phyloP scores from a whole-genome alignment of 345 rosid genomes.

The Dimocarpus longan region DNA sequence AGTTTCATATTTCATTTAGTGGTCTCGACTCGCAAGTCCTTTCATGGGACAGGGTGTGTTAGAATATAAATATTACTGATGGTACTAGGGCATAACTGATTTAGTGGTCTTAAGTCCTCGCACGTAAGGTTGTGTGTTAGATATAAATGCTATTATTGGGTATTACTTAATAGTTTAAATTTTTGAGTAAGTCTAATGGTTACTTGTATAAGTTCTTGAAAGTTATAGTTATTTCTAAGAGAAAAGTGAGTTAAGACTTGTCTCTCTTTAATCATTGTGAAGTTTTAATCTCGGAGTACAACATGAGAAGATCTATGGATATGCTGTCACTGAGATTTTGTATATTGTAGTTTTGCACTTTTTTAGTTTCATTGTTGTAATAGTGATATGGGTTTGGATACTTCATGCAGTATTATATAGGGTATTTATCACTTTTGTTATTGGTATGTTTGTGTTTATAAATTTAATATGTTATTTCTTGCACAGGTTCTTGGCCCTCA shows the following conservation, averaged over 20 bases:
- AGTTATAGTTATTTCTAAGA: neutral
- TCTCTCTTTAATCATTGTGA: neutral
- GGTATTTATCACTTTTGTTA: slow-evolving; percentile 6
- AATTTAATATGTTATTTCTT: slow-evolving; percentile 21
- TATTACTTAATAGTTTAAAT: neutral
- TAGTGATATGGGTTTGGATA: neutral
- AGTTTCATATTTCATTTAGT: too few species aligned
- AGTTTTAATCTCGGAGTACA: neutral
- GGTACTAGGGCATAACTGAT: neutral
- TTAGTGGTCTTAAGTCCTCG: neutral
- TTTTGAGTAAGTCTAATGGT: neutral
- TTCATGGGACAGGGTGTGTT: neutral
- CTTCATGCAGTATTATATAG: neutral
- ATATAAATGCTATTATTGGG: neutral
- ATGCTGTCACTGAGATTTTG: neutral
- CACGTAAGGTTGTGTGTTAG: neutral
- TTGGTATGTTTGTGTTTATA: slow-evolving; percentile 9
- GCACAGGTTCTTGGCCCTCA: slow-evolving; percentile 95
- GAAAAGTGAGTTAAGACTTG: neutral
- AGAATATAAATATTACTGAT: neutral
- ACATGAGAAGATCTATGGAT: neutral
- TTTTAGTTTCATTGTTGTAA: neutral
- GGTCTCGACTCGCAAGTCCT: too few species aligned
- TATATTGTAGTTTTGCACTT: neutral
- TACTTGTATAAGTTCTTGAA: neutral